These are phyloP conservation scores for Chrysopogon serrulatus DNA, from an alignment of 176 grass and related monocot genomes.

Conservation along the genomic window DNA sequence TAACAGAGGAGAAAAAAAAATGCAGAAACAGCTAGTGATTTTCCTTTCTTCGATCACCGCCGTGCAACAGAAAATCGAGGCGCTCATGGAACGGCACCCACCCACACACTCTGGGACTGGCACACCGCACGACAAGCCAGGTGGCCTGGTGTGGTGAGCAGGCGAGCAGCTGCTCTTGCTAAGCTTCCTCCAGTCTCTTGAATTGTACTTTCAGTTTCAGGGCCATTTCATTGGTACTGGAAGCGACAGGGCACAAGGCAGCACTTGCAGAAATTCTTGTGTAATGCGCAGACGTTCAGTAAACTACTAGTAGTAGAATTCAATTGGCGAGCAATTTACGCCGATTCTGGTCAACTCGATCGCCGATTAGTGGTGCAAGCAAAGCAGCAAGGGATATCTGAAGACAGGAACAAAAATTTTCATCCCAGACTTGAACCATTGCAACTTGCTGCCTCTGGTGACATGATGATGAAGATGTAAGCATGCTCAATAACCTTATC, in stretches of 20 bases:
- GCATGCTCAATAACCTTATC: not conserved
- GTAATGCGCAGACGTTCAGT: not conserved
- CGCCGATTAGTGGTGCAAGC: not conserved
- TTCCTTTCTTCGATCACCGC: no score
- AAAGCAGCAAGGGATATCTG: not conserved
- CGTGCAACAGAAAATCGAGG: no score
- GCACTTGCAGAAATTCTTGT: not conserved
- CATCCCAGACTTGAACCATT: not conserved
- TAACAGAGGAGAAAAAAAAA: no score
- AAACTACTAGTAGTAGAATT: not conserved
- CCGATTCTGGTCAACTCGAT: not conserved
- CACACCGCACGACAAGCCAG: no score
- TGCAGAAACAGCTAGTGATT: no score
- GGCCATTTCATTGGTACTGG: not conserved
- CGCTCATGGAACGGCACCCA: no score
- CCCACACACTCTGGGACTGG: no score
- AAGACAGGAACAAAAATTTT: not conserved
- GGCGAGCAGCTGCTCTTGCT: no score
- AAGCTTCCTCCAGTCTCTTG: no score
- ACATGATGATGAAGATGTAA: not conserved
- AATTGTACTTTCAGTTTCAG: no score
- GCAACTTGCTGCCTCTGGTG: not conserved
- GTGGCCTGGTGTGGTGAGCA: no score
- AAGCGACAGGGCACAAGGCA: not conserved
- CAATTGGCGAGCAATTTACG: not conserved